Base-by-base conservation (phyloP, 179 eudicot genomes). In the Carnegiea gigantea region DNA sequence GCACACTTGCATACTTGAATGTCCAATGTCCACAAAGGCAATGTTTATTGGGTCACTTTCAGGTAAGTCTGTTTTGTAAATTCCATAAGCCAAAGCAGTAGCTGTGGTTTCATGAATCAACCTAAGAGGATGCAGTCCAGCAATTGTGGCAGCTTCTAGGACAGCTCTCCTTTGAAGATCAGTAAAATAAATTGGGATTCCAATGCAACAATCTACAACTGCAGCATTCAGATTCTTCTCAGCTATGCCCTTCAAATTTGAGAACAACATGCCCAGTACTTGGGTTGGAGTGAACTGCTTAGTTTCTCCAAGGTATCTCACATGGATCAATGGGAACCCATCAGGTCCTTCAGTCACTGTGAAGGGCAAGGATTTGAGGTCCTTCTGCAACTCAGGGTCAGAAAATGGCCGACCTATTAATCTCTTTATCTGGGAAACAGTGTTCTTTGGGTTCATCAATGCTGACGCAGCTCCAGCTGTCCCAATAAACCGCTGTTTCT, bases 81-180 rank as follows among this genome's bases (percentile, higher is more conserved):
- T 93, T 75, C 99, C 99, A 87, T 91, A 95, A 51, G 98, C 98
- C 84, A 95, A 80, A 67, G 99, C 99, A 60, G 98, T 93, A 40
- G 98, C 97, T 20, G 98, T 95, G 8, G 98, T 95, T 77, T 95
- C 98, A 76, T 95, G 98, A 80, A 95, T 85, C 86, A 95, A 87
- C 38, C 90, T 88, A 65, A 95, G 86, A 78, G 98, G 97, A 75
- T 89, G 93, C 74, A 95, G 85, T 26, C 98, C 98, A 36, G 98
- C 94, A 79, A 95, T 93, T 5, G 91, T 84, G n/a, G 98, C 98
- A 67, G 98, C 98, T 86, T 95, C 98, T 67, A 89, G 33, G 14
- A 95, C 93, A 82, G 93, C 97, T 86, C 98, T 87, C 78, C 98
- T 88, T 83, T 95, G 98, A 72, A 95, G 98, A 86, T 95, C 98